Base-by-base conservation (phyloP, 2,329 filamentous ascomycete species). In the Scedosporium apiospermum region DNA sequence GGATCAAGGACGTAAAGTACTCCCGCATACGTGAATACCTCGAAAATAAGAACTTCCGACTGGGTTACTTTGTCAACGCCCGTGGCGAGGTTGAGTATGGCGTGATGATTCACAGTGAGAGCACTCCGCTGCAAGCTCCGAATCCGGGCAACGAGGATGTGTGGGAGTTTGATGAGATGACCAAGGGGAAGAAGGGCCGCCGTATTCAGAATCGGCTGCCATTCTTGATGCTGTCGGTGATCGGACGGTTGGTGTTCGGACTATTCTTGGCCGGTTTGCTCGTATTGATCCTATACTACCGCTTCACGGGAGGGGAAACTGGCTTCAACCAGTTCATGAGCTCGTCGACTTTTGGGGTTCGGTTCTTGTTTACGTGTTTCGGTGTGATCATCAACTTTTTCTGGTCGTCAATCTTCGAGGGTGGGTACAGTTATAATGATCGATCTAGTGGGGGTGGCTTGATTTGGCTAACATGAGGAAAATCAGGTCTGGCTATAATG, bases 401-500 rank as follows among this genome's bases (percentile, higher is more conserved):
- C 60, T 79, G 76, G 77, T 70, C 74, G 10, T 71, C 71, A 0
- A 70, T 79, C 3, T 78, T 78, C 60, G 64, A 71, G 57, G 72
- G 73, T 74, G 66, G 66, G 70, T 68, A 34, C 2, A 26, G 38
- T 14, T 6, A 38, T 10, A 14, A 14, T 12, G 34, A 34, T 10
- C 30, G 34, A 38, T 38, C 34, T 14, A 12, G 12, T 9, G 6
- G 3, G 1, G 34, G 10, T 2, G 10, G 4, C 34, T 38, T 14
- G 9, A 26, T 44, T 30, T 14, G n/a, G 34, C 26, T 62, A 23
- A 61, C 59, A 38, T 14, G 21, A 55, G 12, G 4, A 10, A 6
- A 14, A 3, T 4, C 60, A 81, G 80, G 77, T 60, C 73, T 81
- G 57, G 75, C 78, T 5, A 75, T 75, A 58, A 71, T 79, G 38